Evolutionary conservation across 192 early-diverging fungal species (phyloP).

Genomic region (Coemansia sp.): DNA sequence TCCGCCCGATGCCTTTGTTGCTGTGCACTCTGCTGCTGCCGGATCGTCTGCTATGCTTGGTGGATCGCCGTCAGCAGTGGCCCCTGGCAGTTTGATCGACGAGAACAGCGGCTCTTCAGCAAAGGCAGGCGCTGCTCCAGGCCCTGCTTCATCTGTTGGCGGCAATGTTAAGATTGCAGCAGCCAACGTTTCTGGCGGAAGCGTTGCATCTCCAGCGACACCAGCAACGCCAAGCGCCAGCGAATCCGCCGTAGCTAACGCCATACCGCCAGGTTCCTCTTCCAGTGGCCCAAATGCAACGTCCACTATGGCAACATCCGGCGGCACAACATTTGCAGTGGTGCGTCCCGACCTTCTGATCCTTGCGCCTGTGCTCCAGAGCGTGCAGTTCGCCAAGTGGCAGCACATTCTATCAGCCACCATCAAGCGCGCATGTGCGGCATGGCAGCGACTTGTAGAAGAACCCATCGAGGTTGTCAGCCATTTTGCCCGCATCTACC

Average conservation of each 20-base stretch:
- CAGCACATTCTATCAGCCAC: constrained; percentile 36
- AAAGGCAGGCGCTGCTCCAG: neutral
- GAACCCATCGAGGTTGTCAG: constrained; percentile 51
- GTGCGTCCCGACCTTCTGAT: constrained; percentile 30
- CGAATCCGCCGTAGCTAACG: neutral
- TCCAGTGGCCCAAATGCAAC: neutral
- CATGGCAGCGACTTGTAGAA: constrained; percentile 48
- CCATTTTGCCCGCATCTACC: constrained; percentile 38
- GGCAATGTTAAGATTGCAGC: neutral
- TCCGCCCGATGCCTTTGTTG: constrained; percentile 31
- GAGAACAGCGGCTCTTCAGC: neutral
- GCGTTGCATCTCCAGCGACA: neutral
- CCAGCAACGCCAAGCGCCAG: constrained; percentile 2
- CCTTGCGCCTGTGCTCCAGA: constrained; percentile 45
- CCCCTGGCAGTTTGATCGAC: neutral
- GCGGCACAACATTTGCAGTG: constrained; percentile 10
- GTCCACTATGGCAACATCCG: neutral
- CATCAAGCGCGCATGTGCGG: constrained; percentile 32
- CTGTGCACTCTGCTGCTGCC: neutral
- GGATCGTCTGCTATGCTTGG: neutral
- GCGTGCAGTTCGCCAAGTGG: constrained; percentile 48
- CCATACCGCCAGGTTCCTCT: neutral
- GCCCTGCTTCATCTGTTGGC: neutral
- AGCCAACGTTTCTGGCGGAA: neutral
- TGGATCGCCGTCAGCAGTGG: neutral